phyloP scores from a whole-genome alignment of 2,329 filamentous ascomycete genomes.

The Cercospora sesami region DNA sequence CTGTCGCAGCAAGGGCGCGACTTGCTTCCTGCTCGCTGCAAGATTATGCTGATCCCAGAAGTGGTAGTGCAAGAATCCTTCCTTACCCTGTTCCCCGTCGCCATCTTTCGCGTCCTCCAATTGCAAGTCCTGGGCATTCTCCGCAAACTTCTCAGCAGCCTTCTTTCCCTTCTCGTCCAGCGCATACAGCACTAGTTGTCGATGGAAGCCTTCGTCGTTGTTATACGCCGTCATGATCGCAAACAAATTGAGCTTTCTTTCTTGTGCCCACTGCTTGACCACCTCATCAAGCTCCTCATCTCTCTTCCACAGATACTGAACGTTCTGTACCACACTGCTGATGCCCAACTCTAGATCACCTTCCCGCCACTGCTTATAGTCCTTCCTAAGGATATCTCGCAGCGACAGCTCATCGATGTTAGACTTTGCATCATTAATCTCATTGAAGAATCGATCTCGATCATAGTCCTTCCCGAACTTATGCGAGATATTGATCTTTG shows the following conservation, averaged over 20 bases:
- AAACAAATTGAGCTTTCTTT: constrained; percentile 62
- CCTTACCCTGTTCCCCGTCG: constrained; percentile 37
- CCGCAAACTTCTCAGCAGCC: constrained; percentile 58
- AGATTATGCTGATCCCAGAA: constrained; percentile 67
- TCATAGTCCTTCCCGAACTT: constrained; percentile 50
- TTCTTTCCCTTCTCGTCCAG: constrained; percentile 51
- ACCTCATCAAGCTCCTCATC: constrained; percentile 55
- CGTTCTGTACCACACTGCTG: constrained; percentile 62
- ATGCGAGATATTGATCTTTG: constrained; percentile 47
- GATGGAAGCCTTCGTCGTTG: constrained; percentile 56
- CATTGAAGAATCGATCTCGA: constrained; percentile 57
- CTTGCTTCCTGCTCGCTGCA: constrained; percentile 62
- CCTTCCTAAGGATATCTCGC: constrained; percentile 71
- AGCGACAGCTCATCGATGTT: constrained; percentile 63
- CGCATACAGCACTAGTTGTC: constrained; percentile 68
- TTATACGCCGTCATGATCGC: constrained; percentile 69
- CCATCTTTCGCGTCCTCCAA: constrained; percentile 56
- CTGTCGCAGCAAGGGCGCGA: constrained; percentile 59
- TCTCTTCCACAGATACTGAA: constrained; percentile 60
- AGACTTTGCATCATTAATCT: constrained; percentile 65
- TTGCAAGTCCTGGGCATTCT: constrained; percentile 52
- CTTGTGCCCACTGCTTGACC: constrained; percentile 56
- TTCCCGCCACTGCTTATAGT: constrained; percentile 79
- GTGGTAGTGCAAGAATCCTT: constrained; percentile 36
- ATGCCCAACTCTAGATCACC: constrained; percentile 62